phyloP scores from a whole-genome alignment of 306 rosid species.

The Nissolia schottii region DNA sequence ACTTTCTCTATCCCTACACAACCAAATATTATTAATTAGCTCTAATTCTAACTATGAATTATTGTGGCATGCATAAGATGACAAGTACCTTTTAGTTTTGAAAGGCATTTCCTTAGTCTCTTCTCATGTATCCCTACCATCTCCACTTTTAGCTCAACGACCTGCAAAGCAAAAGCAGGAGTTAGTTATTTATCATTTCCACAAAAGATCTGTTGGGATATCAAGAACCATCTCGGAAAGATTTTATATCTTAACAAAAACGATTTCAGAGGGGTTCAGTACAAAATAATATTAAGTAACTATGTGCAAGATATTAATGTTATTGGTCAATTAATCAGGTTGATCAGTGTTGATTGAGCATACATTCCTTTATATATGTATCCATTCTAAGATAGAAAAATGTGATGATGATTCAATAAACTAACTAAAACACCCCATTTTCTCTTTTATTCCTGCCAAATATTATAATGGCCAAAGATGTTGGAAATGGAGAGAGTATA shows the following conservation, averaged over 20 bases:
- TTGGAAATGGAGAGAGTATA: not conserved
- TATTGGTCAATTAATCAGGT: not conserved
- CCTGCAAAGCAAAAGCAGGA: conserved; percentile 47
- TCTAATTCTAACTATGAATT: not conserved
- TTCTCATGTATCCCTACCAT: conserved; percentile 91
- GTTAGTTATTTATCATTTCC: too few relatives aligned
- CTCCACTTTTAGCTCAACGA: conserved; percentile 84
- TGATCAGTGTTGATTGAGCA: not conserved
- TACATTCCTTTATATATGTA: not conserved
- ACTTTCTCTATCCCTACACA: conserved; percentile 80
- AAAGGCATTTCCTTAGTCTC: conserved; percentile 73
- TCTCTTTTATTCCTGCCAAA: not conserved
- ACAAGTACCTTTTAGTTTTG: conserved; percentile 61
- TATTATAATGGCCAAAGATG: not conserved
- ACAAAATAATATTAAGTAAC: too few relatives aligned
- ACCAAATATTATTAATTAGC: too few relatives aligned
- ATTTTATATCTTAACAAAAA: too few relatives aligned
- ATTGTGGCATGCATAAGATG: conserved; percentile 1
- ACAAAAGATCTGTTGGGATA: too few relatives aligned
- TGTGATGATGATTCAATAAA: not conserved
- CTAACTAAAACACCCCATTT: not conserved
- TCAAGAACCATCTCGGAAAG: too few relatives aligned
- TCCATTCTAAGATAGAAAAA: not conserved
- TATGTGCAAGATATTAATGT: not conserved
- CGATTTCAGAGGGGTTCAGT: not conserved